phyloP scores from a whole-genome alignment of 495 filamentous ascomycete genomes.

The Trichoderma reesei region DNA sequence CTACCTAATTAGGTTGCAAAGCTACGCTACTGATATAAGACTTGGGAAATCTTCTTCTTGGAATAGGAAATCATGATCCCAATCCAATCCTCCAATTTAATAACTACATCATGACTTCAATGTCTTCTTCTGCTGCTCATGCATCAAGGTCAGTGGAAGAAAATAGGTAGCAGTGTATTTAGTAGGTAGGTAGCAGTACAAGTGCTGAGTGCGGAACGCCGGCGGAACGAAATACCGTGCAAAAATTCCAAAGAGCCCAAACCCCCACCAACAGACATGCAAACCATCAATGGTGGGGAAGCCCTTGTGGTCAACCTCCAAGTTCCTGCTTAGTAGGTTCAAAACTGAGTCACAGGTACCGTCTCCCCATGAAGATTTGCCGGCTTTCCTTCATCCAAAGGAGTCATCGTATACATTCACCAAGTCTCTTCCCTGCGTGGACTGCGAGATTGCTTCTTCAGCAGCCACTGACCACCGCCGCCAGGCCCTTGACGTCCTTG shows the following conservation, averaged over 20 bases:
- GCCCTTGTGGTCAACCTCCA: not conserved
- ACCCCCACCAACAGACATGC: not conserved
- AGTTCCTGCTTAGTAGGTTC: not conserved
- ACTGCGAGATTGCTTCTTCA: not conserved
- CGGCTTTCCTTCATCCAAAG: not conserved
- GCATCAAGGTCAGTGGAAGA: no score
- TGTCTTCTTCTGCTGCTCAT: no score
- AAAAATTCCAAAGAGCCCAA: not conserved
- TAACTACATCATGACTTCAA: no score
- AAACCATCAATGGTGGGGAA: not conserved
- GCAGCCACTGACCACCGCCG: not conserved
- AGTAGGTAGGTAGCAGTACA: not conserved
- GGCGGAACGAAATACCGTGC: slow-evolving; percentile 5
- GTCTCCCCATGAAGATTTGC: not conserved
- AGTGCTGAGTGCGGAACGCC: not conserved
- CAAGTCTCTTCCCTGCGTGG: not conserved
- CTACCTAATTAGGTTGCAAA: no score
- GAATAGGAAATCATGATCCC: no score
- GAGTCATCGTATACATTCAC: not conserved
- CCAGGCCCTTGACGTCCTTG: not conserved
- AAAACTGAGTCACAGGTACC: slow-evolving; percentile 6
- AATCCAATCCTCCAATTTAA: no score
- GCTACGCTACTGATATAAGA: no score
- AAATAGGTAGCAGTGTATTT: not conserved
- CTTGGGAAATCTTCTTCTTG: no score